Evolutionary conservation across 176 grass and related monocot genomes (phyloP).

Genomic region (Aegilops longissima): DNA sequence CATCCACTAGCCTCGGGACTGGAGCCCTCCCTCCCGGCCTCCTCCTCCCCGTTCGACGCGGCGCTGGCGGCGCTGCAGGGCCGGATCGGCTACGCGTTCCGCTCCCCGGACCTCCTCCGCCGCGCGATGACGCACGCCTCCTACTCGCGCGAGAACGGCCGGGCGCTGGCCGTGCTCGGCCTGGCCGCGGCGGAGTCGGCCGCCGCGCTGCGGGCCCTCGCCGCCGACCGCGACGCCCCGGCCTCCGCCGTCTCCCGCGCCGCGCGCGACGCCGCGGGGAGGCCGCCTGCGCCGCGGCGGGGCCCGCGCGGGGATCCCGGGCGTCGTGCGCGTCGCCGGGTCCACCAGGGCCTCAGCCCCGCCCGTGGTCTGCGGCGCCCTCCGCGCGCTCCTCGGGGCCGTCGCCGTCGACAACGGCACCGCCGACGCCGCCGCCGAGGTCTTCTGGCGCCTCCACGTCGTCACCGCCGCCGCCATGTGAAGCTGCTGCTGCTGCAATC

Average conservation of each 20-base stretch:
- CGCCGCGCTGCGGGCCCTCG: slow-evolving; percentile 41
- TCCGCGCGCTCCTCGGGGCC: slow-evolving; percentile 57
- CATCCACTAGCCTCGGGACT: background rate
- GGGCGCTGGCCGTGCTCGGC: slow-evolving; percentile 56
- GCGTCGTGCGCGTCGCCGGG: slow-evolving; percentile 50
- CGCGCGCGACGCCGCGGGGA: background rate
- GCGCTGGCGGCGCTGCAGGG: slow-evolving; percentile 54
- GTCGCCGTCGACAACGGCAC: slow-evolving; percentile 52
- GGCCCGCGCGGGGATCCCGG: slow-evolving; percentile 22
- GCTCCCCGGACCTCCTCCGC: slow-evolving; percentile 41
- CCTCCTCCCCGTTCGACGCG: slow-evolving; percentile 48
- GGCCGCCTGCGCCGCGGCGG: slow-evolving; percentile 34
- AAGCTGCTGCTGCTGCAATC: background rate
- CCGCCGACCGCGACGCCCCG: slow-evolving; percentile 37
- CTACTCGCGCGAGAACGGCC: slow-evolving; percentile 65
- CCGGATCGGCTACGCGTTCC: slow-evolving; percentile 49
- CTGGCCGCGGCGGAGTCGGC: slow-evolving; percentile 51
- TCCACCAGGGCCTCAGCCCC: slow-evolving; percentile 36
- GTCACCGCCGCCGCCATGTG: background rate
- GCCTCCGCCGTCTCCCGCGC: slow-evolving; percentile 38
- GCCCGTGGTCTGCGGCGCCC: slow-evolving; percentile 47
- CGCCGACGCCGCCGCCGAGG: slow-evolving; percentile 46
- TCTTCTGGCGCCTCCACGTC: slow-evolving; percentile 47
- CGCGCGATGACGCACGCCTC: slow-evolving; percentile 68
- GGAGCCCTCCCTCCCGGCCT: background rate